These are phyloP conservation scores for Cucurbita maxima DNA, from an alignment of 306 rosid genomes.

Conservation along the genomic window DNA sequence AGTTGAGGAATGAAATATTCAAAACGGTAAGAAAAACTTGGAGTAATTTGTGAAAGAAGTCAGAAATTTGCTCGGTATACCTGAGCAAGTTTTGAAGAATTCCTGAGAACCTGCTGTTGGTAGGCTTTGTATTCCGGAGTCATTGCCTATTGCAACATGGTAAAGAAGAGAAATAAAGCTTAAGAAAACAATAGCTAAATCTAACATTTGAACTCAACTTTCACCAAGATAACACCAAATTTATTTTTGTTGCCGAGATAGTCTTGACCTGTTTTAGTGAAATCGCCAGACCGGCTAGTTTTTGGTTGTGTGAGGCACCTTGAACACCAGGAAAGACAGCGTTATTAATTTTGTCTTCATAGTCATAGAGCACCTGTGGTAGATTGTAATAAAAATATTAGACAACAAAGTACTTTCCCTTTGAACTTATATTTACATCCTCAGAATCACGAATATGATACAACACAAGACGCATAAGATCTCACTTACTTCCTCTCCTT, in stretches of 20 bases:
- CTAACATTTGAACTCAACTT: neutral
- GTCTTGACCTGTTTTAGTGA: constrained; percentile 66
- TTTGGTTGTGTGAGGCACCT: constrained; percentile 96
- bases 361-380: constrained; percentile 51
- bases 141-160: constrained; percentile 30
- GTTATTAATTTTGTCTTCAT: constrained; percentile 71
- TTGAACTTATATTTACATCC: constrained; percentile 2
- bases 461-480: neutral
- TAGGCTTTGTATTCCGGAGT: constrained; percentile 79
- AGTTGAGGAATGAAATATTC: neutral
- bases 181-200: neutral
- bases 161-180: neutral
- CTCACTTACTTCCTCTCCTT: constrained; percentile 79
- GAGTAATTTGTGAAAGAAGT: neutral
- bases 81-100: constrained; percentile 64
- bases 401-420: constrained; percentile 8
- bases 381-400: constrained; percentile 8
- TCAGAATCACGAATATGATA: neutral
- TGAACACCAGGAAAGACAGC: constrained; percentile 97
- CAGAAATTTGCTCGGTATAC: constrained; percentile 18
- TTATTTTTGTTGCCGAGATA: neutral
- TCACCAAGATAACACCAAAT: neutral
- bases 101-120: constrained; percentile 77
- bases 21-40: neutral
- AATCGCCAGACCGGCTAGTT: constrained; percentile 74